A percentile compares a stretch with the other conserved stretches of the same genome.
phyloP scores from a whole-genome alignment of 2,329 filamentous ascomycete species.

The Aspergillus sergii region DNA sequence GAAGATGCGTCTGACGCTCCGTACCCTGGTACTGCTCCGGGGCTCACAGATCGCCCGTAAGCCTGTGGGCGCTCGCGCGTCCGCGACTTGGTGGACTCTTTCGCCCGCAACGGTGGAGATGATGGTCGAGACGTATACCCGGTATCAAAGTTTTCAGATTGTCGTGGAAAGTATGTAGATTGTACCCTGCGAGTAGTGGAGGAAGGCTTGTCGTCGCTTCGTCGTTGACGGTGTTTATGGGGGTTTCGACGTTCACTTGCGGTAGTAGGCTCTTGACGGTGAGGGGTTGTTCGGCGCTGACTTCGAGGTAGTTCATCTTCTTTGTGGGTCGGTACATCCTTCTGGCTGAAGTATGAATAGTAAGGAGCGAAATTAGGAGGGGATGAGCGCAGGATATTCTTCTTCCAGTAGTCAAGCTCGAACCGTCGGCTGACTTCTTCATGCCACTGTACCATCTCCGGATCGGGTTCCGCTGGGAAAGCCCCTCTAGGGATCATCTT shows the following conservation, averaged over 20 bases:
- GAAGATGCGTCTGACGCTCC: slow-evolving; percentile 33
- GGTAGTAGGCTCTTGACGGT: slow-evolving; percentile 20
- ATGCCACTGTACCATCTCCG: slow-evolving; percentile 85
- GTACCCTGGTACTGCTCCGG: slow-evolving; percentile 22
- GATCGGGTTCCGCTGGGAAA: slow-evolving; percentile 73
- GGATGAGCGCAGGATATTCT: slow-evolving; percentile 36
- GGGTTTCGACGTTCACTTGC: slow-evolving; percentile 23
- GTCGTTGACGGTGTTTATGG: slow-evolving; percentile 25
- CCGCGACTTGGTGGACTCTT: slow-evolving; percentile 21
- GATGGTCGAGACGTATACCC: slow-evolving; percentile 28
- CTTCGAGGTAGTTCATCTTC: slow-evolving; percentile 13
- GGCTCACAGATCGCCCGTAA: slow-evolving; percentile 23
- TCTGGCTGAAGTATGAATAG: slow-evolving; percentile 34
- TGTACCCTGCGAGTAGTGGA: slow-evolving; percentile 23
- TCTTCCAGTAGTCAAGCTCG: slow-evolving; percentile 60
- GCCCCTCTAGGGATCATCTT: slow-evolving; percentile 67
- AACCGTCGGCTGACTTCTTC: slow-evolving; percentile 72
- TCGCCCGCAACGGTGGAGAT: slow-evolving; percentile 29
- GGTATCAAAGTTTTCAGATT: slow-evolving; percentile 20
- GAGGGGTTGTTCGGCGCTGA: slow-evolving; percentile 18
- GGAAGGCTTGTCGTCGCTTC: slow-evolving; percentile 26
- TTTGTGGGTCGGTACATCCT: slow-evolving; percentile 31
- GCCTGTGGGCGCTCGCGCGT: slow-evolving; percentile 25
- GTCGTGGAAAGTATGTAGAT: slow-evolving; percentile 17
- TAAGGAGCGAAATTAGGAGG: slow-evolving; percentile 33